These are phyloP conservation scores for Xanthoparmelia taractica DNA, from an alignment of 495 filamentous ascomycete genomes.

Conservation along the genomic window DNA sequence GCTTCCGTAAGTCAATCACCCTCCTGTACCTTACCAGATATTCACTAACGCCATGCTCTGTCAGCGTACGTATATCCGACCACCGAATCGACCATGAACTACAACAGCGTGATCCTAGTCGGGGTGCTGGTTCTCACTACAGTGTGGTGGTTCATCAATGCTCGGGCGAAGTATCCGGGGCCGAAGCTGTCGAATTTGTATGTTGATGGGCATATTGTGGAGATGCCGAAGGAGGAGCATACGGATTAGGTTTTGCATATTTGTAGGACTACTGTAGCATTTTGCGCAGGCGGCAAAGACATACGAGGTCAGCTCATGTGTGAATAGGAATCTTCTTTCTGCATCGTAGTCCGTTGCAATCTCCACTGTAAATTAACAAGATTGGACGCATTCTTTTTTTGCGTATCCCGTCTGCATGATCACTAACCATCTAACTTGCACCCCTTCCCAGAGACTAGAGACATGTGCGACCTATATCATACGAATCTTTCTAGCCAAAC, in stretches of 20 bases:
- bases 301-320: not conserved
- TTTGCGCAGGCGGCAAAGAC: not conserved
- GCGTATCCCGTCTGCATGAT: no score
- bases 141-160: constrained; percentile 55
- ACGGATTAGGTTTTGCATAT: not conserved
- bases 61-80: constrained; percentile 48
- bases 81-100: constrained; percentile 57
- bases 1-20: constrained; percentile 45
- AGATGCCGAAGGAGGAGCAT: constrained; percentile 16
- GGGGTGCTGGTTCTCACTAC: constrained; percentile 41
- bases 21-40: no score
- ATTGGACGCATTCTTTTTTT: no score
- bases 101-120: constrained; percentile 57
- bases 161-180: constrained; percentile 47
- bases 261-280: no score
- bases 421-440: no score
- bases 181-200: constrained; percentile 48
- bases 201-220: constrained; percentile 24
- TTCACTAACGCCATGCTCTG: not conserved
- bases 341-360: no score
- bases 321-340: no score
- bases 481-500: no score
- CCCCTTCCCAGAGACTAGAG: no score
- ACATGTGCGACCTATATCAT: no score
- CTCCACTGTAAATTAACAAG: no score